These are phyloP conservation scores for Funneliformis caledonium DNA, from an alignment of 371 early-diverging fungal genomes.

Conservation along the genomic window DNA sequence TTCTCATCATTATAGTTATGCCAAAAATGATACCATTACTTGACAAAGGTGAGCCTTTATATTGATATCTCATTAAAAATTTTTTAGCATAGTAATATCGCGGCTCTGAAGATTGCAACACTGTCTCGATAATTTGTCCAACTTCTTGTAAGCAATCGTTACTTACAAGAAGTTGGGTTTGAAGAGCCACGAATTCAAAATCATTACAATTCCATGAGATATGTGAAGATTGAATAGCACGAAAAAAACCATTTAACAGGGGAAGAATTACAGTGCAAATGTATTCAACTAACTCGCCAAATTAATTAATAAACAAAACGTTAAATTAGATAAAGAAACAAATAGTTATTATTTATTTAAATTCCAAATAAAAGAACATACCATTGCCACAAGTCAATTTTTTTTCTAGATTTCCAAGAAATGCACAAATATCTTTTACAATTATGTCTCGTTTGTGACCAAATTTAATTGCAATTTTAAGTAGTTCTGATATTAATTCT, in stretches of 20 bases:
- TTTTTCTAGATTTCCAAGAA: conserved; percentile 48
- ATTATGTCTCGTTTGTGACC: conserved; percentile 50
- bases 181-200: conserved; percentile 55
- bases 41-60: conserved; percentile 55
- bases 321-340: background rate
- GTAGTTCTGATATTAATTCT: conserved; percentile 53
- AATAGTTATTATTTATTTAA: background rate
- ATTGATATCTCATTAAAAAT: conserved; percentile 56
- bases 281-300: conserved; percentile 50
- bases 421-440: conserved; percentile 51
- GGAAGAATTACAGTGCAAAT: conserved; percentile 68
- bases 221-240: conserved; percentile 64
- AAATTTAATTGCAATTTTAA: conserved; percentile 54
- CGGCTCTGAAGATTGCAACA: conserved; percentile 48
- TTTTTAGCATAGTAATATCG: conserved; percentile 53
- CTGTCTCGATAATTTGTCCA: conserved; percentile 55
- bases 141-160: conserved; percentile 60
- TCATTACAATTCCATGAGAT: conserved; percentile 57
- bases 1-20: conserved; percentile 57
- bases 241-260: conserved; percentile 66
- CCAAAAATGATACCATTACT: conserved; percentile 59
- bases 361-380: conserved; percentile 25
- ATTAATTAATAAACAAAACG: background rate
- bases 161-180: conserved; percentile 58
- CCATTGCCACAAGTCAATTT: conserved; percentile 44